Conservation (phyloP, 2,329 filamentous ascomycete species). For the Xylariaceae sp. region DNA sequence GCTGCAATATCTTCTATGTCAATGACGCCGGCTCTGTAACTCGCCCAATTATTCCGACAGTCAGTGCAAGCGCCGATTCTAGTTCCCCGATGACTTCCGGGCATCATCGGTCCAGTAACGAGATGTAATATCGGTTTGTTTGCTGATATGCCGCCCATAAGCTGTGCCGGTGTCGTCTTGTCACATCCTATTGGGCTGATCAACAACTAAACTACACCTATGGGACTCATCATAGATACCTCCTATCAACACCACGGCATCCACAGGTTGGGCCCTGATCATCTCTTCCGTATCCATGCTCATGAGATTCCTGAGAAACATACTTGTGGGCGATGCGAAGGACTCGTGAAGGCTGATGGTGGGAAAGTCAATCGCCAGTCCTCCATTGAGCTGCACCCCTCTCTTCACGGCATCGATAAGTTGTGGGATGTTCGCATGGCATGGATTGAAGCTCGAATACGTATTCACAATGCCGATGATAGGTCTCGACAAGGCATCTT, state of each 20-base stretch:
- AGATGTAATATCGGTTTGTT: slow-evolving; percentile 72
- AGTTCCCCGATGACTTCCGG: slow-evolving; percentile 65
- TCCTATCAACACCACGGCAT: slow-evolving; percentile 69
- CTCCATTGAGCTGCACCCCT: slow-evolving; percentile 68
- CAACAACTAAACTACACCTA: slow-evolving; percentile 5
- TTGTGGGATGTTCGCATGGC: slow-evolving; percentile 72
- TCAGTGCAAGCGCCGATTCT: slow-evolving; percentile 75
- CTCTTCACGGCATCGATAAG: slow-evolving; percentile 71
- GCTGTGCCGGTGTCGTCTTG: slow-evolving; percentile 72
- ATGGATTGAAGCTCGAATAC: slow-evolving; percentile 73
- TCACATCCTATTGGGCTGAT: slow-evolving; percentile 61
- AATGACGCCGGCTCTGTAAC: slow-evolving; percentile 64
- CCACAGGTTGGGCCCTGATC: slow-evolving; percentile 71
- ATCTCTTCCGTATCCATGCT: slow-evolving; percentile 82
- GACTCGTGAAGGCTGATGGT: slow-evolving; percentile 73
- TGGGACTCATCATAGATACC: slow-evolving; percentile 46
- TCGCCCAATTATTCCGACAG: slow-evolving; percentile 74
- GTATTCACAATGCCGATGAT: slow-evolving; percentile 79
- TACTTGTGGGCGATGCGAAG: slow-evolving; percentile 72
- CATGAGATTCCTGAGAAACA: slow-evolving; percentile 76
- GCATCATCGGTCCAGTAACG: slow-evolving; percentile 76
- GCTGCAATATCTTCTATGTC: slow-evolving; percentile 72
- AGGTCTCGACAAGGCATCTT: slow-evolving; percentile 69
- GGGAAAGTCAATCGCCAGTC: slow-evolving; percentile 71
- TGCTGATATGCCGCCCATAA: slow-evolving; percentile 76